Percentiles rank a stretch among this genome's conserved stretches.
Evolutionary conservation across 164 flowering plant species (phyloP).

Genomic region (Stephania japonica): DNA sequence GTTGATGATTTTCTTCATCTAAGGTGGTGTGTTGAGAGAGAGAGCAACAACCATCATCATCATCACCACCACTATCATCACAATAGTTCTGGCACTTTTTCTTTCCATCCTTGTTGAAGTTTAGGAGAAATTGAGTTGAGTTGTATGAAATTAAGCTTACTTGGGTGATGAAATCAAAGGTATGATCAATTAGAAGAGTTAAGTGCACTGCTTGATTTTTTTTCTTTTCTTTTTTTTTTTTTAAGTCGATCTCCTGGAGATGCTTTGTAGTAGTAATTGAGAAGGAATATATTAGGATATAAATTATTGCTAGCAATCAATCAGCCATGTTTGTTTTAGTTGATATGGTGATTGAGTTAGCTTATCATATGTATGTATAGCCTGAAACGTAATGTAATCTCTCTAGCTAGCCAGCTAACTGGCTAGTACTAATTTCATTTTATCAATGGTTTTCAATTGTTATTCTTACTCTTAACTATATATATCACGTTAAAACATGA

Average conservation of each 20-base stretch:
- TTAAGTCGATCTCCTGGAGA: neutral
- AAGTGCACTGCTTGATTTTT: neutral
- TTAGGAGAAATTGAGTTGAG: neutral
- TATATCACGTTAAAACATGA: too few species aligned
- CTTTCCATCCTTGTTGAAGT: conserved; percentile 22
- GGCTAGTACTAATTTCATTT: too few species aligned
- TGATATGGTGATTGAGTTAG: conserved; percentile 7
- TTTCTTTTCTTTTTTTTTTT: neutral
- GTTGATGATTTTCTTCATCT: conserved; percentile 56
- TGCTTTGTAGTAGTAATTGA: neutral
- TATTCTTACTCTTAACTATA: neutral
- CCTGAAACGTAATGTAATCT: neutral
- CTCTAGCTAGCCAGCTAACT: too few species aligned
- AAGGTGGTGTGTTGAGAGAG: conserved; percentile 48
- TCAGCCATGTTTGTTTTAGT: conserved; percentile 8
- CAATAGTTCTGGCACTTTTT: conserved; percentile 7
- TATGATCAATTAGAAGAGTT: neutral
- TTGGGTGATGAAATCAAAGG: neutral
- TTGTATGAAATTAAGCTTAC: neutral
- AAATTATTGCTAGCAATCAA: neutral
- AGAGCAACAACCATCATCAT: conserved; percentile 23
- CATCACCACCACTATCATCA: conserved; percentile 21
- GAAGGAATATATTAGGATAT: neutral
- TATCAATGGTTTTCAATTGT: neutral
- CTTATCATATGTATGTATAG: neutral